Percentiles rank a stretch among this genome's conserved stretches.
These are phyloP conservation scores for Limonium bicolor DNA, from an alignment of 148 eudicot genomes.

Conservation along the genomic window DNA sequence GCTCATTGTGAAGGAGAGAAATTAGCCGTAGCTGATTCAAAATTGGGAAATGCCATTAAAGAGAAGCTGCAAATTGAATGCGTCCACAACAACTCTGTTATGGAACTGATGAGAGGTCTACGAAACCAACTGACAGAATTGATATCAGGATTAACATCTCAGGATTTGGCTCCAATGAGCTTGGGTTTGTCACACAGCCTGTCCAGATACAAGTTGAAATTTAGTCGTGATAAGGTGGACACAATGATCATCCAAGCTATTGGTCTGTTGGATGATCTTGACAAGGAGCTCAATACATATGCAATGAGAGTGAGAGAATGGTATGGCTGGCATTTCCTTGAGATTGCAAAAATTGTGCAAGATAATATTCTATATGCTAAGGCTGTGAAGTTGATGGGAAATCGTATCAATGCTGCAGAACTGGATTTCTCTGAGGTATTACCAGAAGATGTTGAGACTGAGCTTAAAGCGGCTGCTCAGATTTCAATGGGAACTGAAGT, in stretches of 20 bases:
- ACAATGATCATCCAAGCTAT: conserved; percentile 98
- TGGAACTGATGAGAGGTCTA: conserved; percentile 94
- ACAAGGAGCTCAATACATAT: conserved; percentile 91
- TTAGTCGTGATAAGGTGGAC: conserved; percentile 99
- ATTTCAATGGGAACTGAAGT: conserved; percentile 99
- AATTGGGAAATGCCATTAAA: conserved; percentile 86
- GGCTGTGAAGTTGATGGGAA: conserved; percentile 76
- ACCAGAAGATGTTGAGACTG: conserved; percentile 76
- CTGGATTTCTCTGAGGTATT: conserved; percentile 95
- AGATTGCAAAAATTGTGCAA: conserved; percentile 78
- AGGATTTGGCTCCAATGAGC: conserved; percentile 97
- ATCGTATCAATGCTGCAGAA: conserved; percentile 75
- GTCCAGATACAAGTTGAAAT: conserved; percentile 81
- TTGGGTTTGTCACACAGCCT: conserved; percentile 97
- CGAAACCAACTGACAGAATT: conserved; percentile 89
- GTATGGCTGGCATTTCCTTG: conserved; percentile 99
- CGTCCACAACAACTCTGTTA: conserved; percentile 66
- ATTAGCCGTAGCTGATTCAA: conserved; percentile 84
- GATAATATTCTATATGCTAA: conserved; percentile 87
- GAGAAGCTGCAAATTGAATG: conserved; percentile 98
- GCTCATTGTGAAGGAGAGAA: conserved; percentile 78
- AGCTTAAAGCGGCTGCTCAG: conserved; percentile 74
- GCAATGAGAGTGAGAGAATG: conserved; percentile 98
- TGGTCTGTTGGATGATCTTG: conserved; percentile 95
- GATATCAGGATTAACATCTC: conserved; percentile 68